Evolutionary conservation across 306 rosid species (phyloP), one percentile per base, ranked within the genome.

Genomic region (Begonia loranthoides): DNA sequence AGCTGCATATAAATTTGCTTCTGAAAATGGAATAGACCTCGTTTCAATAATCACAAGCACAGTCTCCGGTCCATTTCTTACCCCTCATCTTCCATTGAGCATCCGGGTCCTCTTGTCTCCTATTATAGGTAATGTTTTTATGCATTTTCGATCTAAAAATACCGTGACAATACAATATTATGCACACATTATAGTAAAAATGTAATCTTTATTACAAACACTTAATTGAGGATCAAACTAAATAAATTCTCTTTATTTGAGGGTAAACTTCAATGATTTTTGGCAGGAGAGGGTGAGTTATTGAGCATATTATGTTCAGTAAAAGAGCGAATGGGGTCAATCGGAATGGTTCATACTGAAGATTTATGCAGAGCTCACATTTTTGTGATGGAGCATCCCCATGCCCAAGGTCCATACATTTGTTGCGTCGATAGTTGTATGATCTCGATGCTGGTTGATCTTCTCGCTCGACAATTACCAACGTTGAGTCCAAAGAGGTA

Each of bases 361-460:
- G 97, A 85, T 67, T 70, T 82, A 60, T 82, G 97, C 72, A 64
- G 58, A 38, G 94, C 90, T 41, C 95, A 89, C 64, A 49, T 85
- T n/a, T 79, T 84, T 58, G 65, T 89, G 17, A 84, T 89, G 95
- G 76, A 82, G 59, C 68, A 89, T 50, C 40, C 67, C 12, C 65
- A 70, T 45, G 87, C 90, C 21, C 60, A 79, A 69, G 95, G 94
- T 0, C 21, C 66, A 45, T 89, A 75, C 66, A 70, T 85, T 22
- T 85, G 95, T 52, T 73, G 70, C 46, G 75, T 61, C 38, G 76
- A 68, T 55, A 79, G 79, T 51, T 71, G 68, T 56, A 22, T 65
- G 14, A 39, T 77, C 52, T 60, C 83, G 9, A 57, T 69, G 66
- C 44, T 85, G 66, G 53, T 74, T 17, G 17, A 73, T 17, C 68